Evolutionary conservation across 148 eudicot species (phyloP), one percentile per base, ranked within the genome.

Genomic region (Spergularia marina): DNA sequence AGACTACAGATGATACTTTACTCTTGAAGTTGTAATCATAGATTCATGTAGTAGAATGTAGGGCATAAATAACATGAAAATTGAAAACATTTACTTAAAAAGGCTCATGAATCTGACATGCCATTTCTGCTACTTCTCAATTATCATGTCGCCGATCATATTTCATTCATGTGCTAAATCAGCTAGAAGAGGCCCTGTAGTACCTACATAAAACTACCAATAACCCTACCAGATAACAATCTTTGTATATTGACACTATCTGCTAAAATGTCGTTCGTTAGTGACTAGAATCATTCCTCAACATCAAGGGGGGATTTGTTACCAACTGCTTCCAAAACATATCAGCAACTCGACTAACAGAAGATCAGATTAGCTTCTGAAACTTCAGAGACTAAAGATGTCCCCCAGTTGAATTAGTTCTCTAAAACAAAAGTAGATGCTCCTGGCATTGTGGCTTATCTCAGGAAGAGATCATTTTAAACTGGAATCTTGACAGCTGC

Each of bases 401-500:
- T 21, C 56, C 34, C 52, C 41, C 21, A 18, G 49, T 49, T 61
- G 53, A 77, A 52, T 44, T 61, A 14, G 34, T 4, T 40, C 23
- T 53, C 20, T 58, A 30, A 53, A 13, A n/a, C 20, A 41, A 65
- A 58, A 51, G 79, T 68, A 59, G 34, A 4, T 62, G 49, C 62
- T 71, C 41, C 68, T 34, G 39, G 70, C n/a, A 49, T n/a, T 72
- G 9, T 15, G 54, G 41, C 55, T 83, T 5, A 39, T 36, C 57
- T 87, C 83, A 84, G n/a, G 74, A 44, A 36, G 82, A 76, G 63
- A 92, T 84, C 93, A 87, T 88, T 75, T 87, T 87, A 82, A 92
- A 92, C 54, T 86, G 91, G 81, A 92, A 85, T 80, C 95, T 84
- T 4, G 97, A 68, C 23, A 92, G 82, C 84, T 90, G 93, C 83